Conservation (phyloP, 192 early-diverging fungal genomes). For the Umbelopsis isabellina region DNA sequence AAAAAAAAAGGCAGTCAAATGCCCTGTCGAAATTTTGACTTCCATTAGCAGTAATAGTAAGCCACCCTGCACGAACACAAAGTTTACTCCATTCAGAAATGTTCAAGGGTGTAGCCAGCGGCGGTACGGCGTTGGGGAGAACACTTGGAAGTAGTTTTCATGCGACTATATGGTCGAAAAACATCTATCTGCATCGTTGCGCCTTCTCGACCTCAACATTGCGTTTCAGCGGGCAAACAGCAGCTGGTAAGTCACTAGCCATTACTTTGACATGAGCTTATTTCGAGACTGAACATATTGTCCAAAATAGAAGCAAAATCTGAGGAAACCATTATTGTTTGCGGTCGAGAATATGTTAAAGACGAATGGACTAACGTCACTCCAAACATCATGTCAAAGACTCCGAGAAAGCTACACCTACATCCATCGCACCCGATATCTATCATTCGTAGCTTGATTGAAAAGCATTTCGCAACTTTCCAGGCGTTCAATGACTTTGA, state of each 20-base stretch:
- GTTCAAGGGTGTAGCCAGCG: background rate
- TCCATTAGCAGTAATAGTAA: constrained; percentile 2
- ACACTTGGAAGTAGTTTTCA: background rate
- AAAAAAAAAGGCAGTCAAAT: constrained; percentile 29
- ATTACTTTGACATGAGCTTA: background rate
- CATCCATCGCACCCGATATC: constrained; percentile 83
- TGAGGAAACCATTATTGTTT: constrained; percentile 37
- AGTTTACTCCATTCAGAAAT: background rate
- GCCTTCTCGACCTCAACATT: constrained; percentile 4
- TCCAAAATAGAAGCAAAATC: background rate
- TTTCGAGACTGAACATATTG: background rate
- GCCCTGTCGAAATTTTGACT: constrained; percentile 9
- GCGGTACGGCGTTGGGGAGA: background rate
- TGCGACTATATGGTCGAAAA: background rate
- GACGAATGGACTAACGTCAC: constrained; percentile 84
- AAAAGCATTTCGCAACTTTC: constrained; percentile 70
- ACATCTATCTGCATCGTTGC: background rate
- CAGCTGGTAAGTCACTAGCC: background rate
- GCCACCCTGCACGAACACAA: background rate
- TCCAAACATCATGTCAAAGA: constrained; percentile 74
- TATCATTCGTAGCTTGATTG: constrained; percentile 83
- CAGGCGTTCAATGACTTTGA: constrained; percentile 64
- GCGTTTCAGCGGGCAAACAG: background rate
- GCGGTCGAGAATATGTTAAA: constrained; percentile 40
- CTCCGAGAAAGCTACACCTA: constrained; percentile 74